A percentile compares a stretch with the other conserved stretches of the same genome.
Evolutionary conservation across 2,329 filamentous ascomycete genomes (phyloP).

Genomic region (Exophiala spinifera): DNA sequence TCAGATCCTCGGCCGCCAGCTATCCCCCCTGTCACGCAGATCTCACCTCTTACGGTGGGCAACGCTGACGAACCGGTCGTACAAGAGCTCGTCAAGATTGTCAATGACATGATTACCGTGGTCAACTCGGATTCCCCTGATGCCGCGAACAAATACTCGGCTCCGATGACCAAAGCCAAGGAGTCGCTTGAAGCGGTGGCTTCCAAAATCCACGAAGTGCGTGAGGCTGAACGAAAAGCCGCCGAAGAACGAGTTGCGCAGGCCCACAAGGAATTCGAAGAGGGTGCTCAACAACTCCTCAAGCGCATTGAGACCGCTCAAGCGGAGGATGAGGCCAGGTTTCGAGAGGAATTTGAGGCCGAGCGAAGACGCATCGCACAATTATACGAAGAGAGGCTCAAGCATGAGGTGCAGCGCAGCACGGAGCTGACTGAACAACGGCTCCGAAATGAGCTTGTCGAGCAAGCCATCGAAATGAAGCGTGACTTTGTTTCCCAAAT

Average conservation of each 20-base stretch:
- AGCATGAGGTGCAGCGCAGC: constrained; percentile 74
- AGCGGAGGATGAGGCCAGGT: constrained; percentile 73
- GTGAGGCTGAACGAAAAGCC: constrained; percentile 64
- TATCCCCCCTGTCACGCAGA: constrained; percentile 55
- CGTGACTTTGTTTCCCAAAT: constrained; percentile 77
- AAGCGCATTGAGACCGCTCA: constrained; percentile 81
- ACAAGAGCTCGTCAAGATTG: constrained; percentile 87
- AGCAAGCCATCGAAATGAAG: constrained; percentile 88
- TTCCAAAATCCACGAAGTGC: constrained; percentile 71
- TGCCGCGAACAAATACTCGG: constrained; percentile 66
- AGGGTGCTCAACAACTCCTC: constrained; percentile 82
- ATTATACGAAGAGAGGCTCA: constrained; percentile 75
- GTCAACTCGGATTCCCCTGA: constrained; percentile 74
- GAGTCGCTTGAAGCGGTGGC: constrained; percentile 74
- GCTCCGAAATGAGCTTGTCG: constrained; percentile 77
- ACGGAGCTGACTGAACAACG: constrained; percentile 78
- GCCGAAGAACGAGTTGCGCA: constrained; percentile 72
- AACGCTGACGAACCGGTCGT: constrained; percentile 82
- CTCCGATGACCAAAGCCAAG: constrained; percentile 82
- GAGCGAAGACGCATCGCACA: constrained; percentile 78
- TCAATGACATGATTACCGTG: constrained; percentile 93
- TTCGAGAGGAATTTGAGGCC: constrained; percentile 81
- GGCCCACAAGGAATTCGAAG: constrained; percentile 75
- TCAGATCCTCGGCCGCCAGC: constrained; percentile 38
- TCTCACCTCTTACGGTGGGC: constrained; percentile 73